These are phyloP conservation scores for Acanthamoeba culbertsoni DNA, from an alignment of 208 protist genomes.

Conservation along the genomic window DNA sequence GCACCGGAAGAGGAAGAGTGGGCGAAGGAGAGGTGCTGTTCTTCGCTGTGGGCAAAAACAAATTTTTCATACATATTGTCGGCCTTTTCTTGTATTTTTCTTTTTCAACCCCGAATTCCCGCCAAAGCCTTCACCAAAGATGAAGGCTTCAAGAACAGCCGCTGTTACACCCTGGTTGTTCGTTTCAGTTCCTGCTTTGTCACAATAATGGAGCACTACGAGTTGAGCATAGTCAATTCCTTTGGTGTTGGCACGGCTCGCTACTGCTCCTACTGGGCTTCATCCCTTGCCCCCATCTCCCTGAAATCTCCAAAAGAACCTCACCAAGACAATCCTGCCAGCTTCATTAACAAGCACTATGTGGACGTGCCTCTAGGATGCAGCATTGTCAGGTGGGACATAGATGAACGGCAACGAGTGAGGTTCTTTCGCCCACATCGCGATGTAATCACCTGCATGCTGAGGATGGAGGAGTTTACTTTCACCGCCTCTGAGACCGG, in stretches of 20 bases:
- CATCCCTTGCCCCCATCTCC: not conserved
- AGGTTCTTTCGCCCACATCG: not conserved
- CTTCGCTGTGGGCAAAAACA: too few species aligned
- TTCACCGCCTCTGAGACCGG: conserved; percentile 15
- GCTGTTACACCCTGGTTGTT: too few species aligned
- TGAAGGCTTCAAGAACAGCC: not conserved
- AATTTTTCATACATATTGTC: too few species aligned
- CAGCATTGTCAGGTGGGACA: not conserved
- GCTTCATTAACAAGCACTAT: not conserved
- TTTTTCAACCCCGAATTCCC: too few species aligned
- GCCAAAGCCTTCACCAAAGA: not conserved
- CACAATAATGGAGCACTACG: not conserved
- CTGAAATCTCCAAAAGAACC: not conserved
- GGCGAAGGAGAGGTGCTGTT: too few species aligned
- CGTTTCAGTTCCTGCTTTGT: too few species aligned
- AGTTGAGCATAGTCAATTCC: not conserved
- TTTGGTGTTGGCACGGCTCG: not conserved
- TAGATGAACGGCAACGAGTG: not conserved
- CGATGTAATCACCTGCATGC: conserved; percentile 23
- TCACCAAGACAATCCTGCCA: not conserved
- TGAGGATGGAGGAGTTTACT: not conserved
- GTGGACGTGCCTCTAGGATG: conserved; percentile 13
- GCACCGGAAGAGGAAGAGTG: too few species aligned
- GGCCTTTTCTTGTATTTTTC: too few species aligned
- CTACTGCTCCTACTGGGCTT: not conserved